Evolutionary conservation across 495 filamentous ascomycete genomes (phyloP), one percentile per base, ranked within the genome.

Genomic region (Parathielavia appendiculata): DNA sequence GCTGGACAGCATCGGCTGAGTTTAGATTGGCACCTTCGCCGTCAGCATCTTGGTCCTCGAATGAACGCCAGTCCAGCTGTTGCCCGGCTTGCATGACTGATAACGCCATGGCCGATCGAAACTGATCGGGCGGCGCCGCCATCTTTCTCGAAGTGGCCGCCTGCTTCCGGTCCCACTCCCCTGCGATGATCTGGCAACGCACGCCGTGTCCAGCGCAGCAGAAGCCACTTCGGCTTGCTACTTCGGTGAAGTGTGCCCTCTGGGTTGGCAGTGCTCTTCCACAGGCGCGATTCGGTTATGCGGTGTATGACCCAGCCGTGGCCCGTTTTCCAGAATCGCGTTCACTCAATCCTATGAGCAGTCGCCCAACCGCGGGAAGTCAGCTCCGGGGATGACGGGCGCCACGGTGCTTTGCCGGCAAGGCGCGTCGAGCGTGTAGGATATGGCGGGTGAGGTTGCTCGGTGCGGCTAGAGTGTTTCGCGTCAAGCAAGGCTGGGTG

Each of bases 381-480:
- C 14, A 23, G 38, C 19, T 41, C 12, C 16, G 35, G 26, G 22
- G 26, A 26, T 63, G 53, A 62, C 66, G 62, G 62, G 23, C 54
- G 32, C 20, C 46, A 50, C 14, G 43, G 26, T 50, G 57, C 61
- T 59, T 44, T 69, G 56, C 62, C 62, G 62, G 51, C 40, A 54
- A 46, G 40, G 57, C 60, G 56, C 50, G 52, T 45, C 14, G 39
- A 43, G 45, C 54, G 47, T 49, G 39, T 44, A 30, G 34, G 19
- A 19, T 16, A 20, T 26, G 44, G 22, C 41, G 32, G 52, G 52
- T 13, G 46, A 20, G 39, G 46, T 44, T 56, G 26, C 52, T 45
- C 30, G 47, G 61, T 60, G 66, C 63, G 67, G 63, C 67, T 71
- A 67, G 68, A 66, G 63, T 57, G 46, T 53, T 61, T 57, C 57